phyloP scores from a whole-genome alignment of 2,329 filamentous ascomycete species.

The Talaromyces albobiverticillius region DNA sequence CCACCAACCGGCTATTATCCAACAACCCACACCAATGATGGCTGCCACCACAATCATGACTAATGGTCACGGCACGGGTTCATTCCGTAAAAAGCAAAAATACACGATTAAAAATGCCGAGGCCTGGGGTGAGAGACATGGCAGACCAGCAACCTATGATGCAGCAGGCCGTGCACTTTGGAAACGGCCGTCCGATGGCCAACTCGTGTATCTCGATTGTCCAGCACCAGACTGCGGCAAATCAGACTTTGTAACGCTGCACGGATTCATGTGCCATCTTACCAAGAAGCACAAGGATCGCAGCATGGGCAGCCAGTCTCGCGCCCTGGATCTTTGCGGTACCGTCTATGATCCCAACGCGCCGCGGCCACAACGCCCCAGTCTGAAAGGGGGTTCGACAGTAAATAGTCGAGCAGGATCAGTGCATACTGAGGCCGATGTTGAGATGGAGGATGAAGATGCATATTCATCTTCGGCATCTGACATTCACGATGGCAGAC shows the following conservation, averaged over 20 bases:
- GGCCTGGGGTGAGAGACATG: slow-evolving; percentile 41
- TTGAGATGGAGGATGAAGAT: slow-evolving; percentile 29
- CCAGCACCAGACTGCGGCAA: slow-evolving; percentile 38
- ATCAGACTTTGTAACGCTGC: slow-evolving; percentile 40
- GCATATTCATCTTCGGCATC: slow-evolving; percentile 4
- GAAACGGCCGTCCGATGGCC: slow-evolving; percentile 39
- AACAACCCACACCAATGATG: slow-evolving; percentile 19
- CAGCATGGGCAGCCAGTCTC: slow-evolving; percentile 38
- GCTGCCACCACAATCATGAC: slow-evolving; percentile 3
- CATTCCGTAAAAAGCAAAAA: slow-evolving; percentile 39
- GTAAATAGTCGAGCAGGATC: slow-evolving; percentile 34
- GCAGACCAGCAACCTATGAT: slow-evolving; percentile 39
- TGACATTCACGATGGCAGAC: slow-evolving; percentile 21
- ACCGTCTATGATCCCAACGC: slow-evolving; percentile 37
- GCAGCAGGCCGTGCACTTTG: slow-evolving; percentile 36
- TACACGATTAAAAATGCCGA: slow-evolving; percentile 43
- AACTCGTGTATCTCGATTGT: slow-evolving; percentile 38
- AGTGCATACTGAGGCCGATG: slow-evolving; percentile 24
- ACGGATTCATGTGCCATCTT: slow-evolving; percentile 42
- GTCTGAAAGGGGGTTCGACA: slow-evolving; percentile 31
- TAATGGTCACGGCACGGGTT: slow-evolving; percentile 17
- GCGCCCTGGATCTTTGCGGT: slow-evolving; percentile 39
- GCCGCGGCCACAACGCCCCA: slow-evolving; percentile 32
- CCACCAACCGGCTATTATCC: slow-evolving; percentile 19
- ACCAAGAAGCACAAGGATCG: slow-evolving; percentile 43